Base-by-base conservation (phyloP, 163 green algal genomes). In the Scenedesmus sp. region DNA sequence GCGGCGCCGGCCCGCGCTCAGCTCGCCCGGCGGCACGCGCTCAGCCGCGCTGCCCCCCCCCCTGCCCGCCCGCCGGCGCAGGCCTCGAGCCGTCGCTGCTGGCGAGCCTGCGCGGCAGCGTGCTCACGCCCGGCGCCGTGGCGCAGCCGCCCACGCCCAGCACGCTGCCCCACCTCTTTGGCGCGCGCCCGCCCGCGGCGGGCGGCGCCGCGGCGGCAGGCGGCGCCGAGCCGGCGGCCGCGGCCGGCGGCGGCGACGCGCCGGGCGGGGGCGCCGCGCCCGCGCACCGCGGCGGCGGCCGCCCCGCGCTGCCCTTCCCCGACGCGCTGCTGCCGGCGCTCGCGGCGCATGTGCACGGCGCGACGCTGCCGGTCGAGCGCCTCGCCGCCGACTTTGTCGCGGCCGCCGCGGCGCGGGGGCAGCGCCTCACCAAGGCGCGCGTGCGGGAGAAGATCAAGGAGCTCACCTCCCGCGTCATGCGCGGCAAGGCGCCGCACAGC, bases 381-480 rank as follows among this genome's bases (percentile, higher is more conserved):
- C 47, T 75, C n/a, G 36, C 44, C 10, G 51, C 31, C 6, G 34
- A 48, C 18, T 81, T 81, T 51, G 51, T 81, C 4, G 53, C 51
- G 50, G 50, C 67, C 18, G 47, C 50, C 22, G 71, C 39, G 15
- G 71, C 71, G 13, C 47, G 71, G 34, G 28, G 42, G 13, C 42
- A 14, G 34, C 54, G 60, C 48, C 18, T 81, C 2, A 36, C 50
- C 1, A 81, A 81, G 74, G 56, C 56, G 17, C 24, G 62, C 14
- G 74, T 81, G 20, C 51, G 53, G 13, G 60, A 74, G 15, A 74
- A 73, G 63, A 66, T 81, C 24, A 66, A 60, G 14, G 62, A 75
- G 50, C 24, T 81, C 11, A 63, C 50, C 11, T 57, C 51, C n/a
- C 54, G 57, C 62, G 54, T 29, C n/a, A 73, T 60, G 70, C 4